Base-by-base conservation (phyloP, 306 rosid species). In the Fragaria nilgerrensis region DNA sequence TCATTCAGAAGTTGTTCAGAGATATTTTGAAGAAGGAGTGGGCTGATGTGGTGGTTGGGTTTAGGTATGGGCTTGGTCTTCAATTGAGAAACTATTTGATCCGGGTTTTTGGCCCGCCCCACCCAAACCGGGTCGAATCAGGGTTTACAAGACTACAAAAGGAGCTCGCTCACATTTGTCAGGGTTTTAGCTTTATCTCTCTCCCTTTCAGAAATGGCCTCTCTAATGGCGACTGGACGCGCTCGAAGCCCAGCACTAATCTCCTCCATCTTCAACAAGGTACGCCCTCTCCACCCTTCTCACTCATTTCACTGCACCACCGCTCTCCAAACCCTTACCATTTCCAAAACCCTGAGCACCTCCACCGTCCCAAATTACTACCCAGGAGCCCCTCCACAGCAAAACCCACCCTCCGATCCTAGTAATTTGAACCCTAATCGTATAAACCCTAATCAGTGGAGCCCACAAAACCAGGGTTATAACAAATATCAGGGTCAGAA, bases 311-410 rank as follows among this genome's bases (percentile, higher is more conserved):
- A 75, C 44, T 63, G 47, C 55, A 72, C 16, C 77, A 15, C 29
- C 78, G 2, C 43, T 73, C 55, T 15, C 32, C 65, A 63, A 53
- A 62, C 72, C 44, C 77, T 37, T 15, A 27, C 32, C 75, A 27
- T 77, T 7, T 22, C 74, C 68, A 82, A 79, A 86, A 67, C 89
- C 75, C 86, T 89, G 16, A 83, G 82, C 82, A 84, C 93, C 45
- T 86, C 89, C 11, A 83, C 96, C 0, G 15, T 81, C 49, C 92
- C 94, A 75, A 84, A 81, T 7, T 84, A 90, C 2, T 81, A 68
- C 72, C 86, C 80, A 17, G 85, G 79, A 19, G 22, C 84, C 53
- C 68, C 84, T 9, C 77, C 78, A 36, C 84, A 68, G 63, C 80
- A 74, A 49, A 71, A 74, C 15, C 79, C 76, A 29, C 19, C 89